Base-by-base conservation (phyloP, 192 early-diverging fungal genomes). In the Geranomyces michiganensis region DNA sequence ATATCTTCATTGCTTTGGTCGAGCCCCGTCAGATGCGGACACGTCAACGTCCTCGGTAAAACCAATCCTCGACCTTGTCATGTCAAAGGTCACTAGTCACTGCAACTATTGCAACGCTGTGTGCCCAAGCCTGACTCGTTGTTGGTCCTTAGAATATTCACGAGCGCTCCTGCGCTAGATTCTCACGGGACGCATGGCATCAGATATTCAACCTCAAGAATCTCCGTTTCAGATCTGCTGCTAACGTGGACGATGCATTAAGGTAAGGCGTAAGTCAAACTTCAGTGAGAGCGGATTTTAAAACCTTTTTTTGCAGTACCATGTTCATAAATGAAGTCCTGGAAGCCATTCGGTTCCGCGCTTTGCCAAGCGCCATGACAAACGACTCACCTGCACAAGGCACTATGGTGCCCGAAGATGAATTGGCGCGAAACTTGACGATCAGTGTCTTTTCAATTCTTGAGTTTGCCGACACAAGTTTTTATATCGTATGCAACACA, bases 401-500 rank as follows among this genome's bases (percentile, higher is more conserved):
- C 1, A 19, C 62, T 1, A 36, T 36, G 33, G 15, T 36, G 30
- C 21, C 12, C 19, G 66, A 30, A 4, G 24, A 70, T 7, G 19
- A 30, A 9, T 29, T 72, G 30, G 70, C 61, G 6, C 22, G 14
- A 19, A 21, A 51, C 21, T 13, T 72, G 19, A 15, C 70, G 6
- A 45, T 36, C 62, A 72, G 61, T 46, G 31, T 62, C 17, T 72
- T 48, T 55, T 22, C 70, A 15, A 41, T 72, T 9, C 22, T 64
- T 13, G 61, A 72, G 41, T 72, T 72, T 64, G 47, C 61, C 29
- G 61, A 32, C 27, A 21, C 15, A n/a, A 70, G 68, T 41, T 19
- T 22, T 0, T 70, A 24, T 47, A 64, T 72, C 24, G 60, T 64
- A 72, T 13, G 60, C 36, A 53, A 17, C 51, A 9, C 15, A 8